phyloP scores from a whole-genome alignment of 2,329 filamentous ascomycete species.

The Magnaporthiopsis incrustans region DNA sequence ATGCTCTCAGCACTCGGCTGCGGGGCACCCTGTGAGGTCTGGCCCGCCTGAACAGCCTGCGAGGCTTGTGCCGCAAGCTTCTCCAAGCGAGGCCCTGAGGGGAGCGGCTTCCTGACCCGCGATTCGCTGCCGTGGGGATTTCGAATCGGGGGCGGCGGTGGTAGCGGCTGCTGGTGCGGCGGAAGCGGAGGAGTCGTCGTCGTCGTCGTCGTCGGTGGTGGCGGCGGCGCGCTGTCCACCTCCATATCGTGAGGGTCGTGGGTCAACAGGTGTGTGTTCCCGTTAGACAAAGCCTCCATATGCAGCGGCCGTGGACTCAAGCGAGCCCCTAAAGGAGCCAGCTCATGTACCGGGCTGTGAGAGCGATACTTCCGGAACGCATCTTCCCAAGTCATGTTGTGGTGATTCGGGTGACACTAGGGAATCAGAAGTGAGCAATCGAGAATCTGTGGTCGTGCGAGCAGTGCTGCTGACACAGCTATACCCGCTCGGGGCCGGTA shows the following conservation, averaged over 20 bases:
- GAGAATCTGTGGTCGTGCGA: slow-evolving; percentile 2
- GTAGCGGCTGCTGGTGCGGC: slow-evolving; percentile 2
- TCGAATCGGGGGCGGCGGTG: slow-evolving; percentile 24
- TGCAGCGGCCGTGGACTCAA: slow-evolving; percentile 27
- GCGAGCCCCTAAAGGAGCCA: slow-evolving; percentile 34
- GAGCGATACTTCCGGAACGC: slow-evolving; percentile 46
- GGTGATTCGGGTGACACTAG: slow-evolving; percentile 52
- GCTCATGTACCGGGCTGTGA: slow-evolving; percentile 44
- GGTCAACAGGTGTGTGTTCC: slow-evolving; percentile 29
- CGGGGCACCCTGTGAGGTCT: slow-evolving; percentile 9
- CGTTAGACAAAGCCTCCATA: slow-evolving; percentile 30
- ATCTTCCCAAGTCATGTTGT: slow-evolving; percentile 54
- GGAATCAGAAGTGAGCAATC: slow-evolving; percentile 4
- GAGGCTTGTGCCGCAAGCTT: slow-evolving; percentile 31
- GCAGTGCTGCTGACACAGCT: slow-evolving; percentile 4
- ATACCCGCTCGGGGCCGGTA: not conserved
- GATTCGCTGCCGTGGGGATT: slow-evolving; percentile 36
- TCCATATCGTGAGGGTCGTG: slow-evolving; percentile 48
- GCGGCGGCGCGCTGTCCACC: slow-evolving; percentile 33
- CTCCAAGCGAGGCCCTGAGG: slow-evolving; percentile 46
- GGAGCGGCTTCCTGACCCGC: slow-evolving; percentile 47
- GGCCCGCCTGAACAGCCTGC: slow-evolving; percentile 19
- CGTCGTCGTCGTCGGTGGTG: no score
- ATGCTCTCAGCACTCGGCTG: slow-evolving; percentile 43
- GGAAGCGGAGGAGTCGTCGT: not conserved